Conservation (phyloP, 495 filamentous ascomycete species). For the Podospora pseudoanserina region DNA sequence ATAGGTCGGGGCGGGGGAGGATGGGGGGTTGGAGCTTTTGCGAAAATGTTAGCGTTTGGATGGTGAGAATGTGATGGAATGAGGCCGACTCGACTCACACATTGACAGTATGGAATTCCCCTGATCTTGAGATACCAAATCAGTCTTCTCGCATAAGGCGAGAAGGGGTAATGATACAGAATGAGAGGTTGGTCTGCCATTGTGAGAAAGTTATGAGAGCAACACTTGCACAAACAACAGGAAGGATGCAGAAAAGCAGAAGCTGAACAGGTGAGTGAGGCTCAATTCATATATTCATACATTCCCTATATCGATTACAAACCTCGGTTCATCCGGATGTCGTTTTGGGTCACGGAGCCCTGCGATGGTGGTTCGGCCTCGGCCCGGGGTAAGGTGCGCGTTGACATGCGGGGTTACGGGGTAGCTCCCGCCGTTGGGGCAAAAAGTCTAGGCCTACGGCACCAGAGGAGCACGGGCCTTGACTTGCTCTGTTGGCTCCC, state of each 20-base stretch:
- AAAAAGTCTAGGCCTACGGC: too few species aligned
- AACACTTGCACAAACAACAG: neutral
- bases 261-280: neutral
- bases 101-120: constrained; percentile 51
- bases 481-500: too few species aligned
- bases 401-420: neutral
- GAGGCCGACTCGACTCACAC: constrained; percentile 32
- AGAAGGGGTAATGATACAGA: constrained; percentile 51
- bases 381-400: neutral
- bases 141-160: constrained; percentile 53
- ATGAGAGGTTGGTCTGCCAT: constrained; percentile 23
- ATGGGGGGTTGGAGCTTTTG: constrained; percentile 53
- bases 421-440: too few species aligned
- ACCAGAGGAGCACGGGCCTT: too few species aligned
- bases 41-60: neutral
- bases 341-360: neutral
- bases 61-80: too few species aligned
- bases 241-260: neutral
- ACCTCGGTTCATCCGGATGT: neutral
- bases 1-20: constrained; percentile 57
- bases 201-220: neutral
- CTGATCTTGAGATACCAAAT: constrained; percentile 56
- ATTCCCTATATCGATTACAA: neutral
- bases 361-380: neutral
- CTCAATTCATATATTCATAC: neutral